phyloP scores from a whole-genome alignment of 805 yeast species.

The Metschnikowia henanensis region DNA sequence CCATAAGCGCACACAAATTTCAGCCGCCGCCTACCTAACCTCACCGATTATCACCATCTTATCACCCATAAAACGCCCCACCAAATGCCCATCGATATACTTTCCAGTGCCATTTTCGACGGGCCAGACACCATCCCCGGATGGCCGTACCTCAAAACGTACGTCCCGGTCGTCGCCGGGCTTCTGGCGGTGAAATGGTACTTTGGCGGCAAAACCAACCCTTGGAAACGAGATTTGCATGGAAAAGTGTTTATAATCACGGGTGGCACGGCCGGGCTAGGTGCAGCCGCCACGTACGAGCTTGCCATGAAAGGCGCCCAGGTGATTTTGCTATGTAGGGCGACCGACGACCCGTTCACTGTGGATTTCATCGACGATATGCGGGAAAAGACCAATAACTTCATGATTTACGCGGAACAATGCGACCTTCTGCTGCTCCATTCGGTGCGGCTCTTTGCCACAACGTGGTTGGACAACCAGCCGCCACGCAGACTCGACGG shows the following conservation, averaged over 20 bases:
- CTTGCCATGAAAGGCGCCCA: constrained; percentile 87
- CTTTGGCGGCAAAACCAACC: constrained; percentile 76
- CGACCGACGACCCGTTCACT: constrained; percentile 67
- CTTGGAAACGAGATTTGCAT: constrained; percentile 92
- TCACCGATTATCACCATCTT: background rate
- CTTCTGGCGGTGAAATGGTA: constrained; percentile 59
- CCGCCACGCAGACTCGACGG: constrained; percentile 94
- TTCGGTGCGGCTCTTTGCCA: constrained; percentile 85
- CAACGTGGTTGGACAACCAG: constrained; percentile 87
- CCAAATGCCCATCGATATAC: constrained; percentile 80
- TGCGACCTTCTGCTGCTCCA: constrained; percentile 76
- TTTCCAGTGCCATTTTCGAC: constrained; percentile 65
- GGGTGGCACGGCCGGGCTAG: constrained; percentile 95
- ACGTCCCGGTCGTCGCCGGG: constrained; percentile 51
- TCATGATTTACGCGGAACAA: constrained; percentile 84
- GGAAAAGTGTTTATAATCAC: constrained; percentile 82
- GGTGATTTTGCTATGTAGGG: constrained; percentile 66
- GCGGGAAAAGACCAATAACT: constrained; percentile 66
- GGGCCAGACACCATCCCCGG: constrained; percentile 80
- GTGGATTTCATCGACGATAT: constrained; percentile 78
- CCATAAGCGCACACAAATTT: no score
- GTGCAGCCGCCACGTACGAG: constrained; percentile 72
- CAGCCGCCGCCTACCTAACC: background rate
- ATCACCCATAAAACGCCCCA: background rate
- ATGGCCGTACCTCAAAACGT: constrained; percentile 56